phyloP scores from a whole-genome alignment of 176 grass and related monocot species.

The Chloris gayana region DNA sequence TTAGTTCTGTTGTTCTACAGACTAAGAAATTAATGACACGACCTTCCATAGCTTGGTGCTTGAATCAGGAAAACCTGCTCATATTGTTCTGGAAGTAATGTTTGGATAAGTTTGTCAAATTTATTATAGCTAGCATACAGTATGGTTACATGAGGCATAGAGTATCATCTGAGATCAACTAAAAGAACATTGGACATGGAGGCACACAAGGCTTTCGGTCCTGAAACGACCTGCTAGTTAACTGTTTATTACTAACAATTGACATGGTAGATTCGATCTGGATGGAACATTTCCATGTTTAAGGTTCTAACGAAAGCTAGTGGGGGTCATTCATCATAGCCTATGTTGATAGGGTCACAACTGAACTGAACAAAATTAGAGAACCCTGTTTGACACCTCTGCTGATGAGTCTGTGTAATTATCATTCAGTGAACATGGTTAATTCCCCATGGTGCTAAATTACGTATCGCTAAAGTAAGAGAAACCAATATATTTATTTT shows the following conservation, averaged over 20 bases:
- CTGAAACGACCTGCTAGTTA: conserved; percentile 9
- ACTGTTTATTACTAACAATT: background rate
- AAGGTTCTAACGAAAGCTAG: conserved; percentile 14
- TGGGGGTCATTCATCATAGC: background rate
- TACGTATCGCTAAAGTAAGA: conserved; percentile 12
- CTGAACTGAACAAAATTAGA: conserved; percentile 10
- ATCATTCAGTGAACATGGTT: conserved; percentile 19
- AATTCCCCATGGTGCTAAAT: conserved; percentile 1
- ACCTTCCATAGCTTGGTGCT: conserved; percentile 12
- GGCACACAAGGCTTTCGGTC: background rate
- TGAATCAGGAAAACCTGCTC: conserved; percentile 21
- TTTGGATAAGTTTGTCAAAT: conserved; percentile 15
- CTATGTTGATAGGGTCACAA: background rate
- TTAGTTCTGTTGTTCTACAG: conserved; percentile 23
- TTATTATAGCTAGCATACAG: background rate
- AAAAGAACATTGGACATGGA: background rate
- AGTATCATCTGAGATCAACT: background rate
- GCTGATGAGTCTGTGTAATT: conserved; percentile 2
- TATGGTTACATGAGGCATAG: background rate
- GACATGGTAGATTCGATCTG: conserved; percentile 12
- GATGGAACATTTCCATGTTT: background rate
- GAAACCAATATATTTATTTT: background rate
- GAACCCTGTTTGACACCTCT: background rate
- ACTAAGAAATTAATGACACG: background rate
- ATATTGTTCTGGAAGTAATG: conserved; percentile 1